Base-by-base conservation (phyloP, 768 basidiomycete genomes). In the Pleurotus eryngii region DNA sequence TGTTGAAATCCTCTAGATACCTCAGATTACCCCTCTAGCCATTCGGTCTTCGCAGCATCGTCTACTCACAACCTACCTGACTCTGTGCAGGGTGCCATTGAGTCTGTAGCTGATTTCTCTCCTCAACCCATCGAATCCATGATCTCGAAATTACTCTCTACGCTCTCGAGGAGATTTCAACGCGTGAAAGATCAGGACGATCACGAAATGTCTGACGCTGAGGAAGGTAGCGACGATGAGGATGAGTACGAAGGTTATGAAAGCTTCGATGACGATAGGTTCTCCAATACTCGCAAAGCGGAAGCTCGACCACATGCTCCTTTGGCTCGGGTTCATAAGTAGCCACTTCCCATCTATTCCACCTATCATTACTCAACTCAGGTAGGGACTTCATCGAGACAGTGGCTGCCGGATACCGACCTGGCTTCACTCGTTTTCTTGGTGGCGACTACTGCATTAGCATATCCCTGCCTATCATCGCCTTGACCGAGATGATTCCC, bases 21-120 rank as follows among this genome's bases (percentile, higher is more conserved):
- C 1, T 83, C 86, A 8, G 83, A 85, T 51, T 90, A 90, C 64
- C 88, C 88, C 0, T 70, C 70, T 24, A 74, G 71, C 57, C 87
- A 89, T 65, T 73, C 76, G 0, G 78, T 80, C 55, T 80, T 87
- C 62, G 77, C 82, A 50, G 85, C 82, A 59, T 75, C 81, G 12
- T 73, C 77, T 38, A 80, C 83, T 55, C 65, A 65, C 3, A 75
- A 77, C 30, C 62, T 82, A 6, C 71, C 78, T 0, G 55, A 71
- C 0, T 68, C 71, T 14, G 57, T 87, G 14, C 66, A 74, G 54
- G 60, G 66, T 7, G 72, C 81, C 12, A 62, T 86, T 17, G 78
- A 80, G 58, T 71, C 70, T 22, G 67, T 87, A 18, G 66, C 81
- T 0, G 71, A 73, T 5, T 68, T 73, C 53, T 63, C 70, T 4